Evolutionary conservation across 1,139 yeast genomes (phyloP).

Genomic region (Candida sp.): DNA sequence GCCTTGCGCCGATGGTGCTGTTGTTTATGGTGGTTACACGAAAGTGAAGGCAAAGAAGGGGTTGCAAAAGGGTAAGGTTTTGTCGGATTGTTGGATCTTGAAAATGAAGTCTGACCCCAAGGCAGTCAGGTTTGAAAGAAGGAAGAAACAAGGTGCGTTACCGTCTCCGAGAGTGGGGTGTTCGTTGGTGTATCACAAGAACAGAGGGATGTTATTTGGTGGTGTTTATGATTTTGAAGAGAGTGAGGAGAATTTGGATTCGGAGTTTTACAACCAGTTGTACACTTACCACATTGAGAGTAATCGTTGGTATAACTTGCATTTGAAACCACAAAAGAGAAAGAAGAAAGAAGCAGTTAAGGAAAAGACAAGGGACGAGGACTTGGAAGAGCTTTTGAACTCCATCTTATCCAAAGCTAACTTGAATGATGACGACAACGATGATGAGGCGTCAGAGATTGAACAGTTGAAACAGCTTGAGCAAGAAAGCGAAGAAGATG

Average conservation of each 20-base stretch:
- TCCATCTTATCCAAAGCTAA: conserved; percentile 74
- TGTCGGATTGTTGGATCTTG: conserved; percentile 85
- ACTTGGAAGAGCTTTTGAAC: conserved; percentile 80
- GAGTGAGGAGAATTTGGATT: conserved; percentile 89
- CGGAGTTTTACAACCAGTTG: conserved; percentile 81
- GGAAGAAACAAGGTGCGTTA: conserved; percentile 86
- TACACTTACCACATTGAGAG: conserved; percentile 85
- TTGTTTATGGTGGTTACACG: conserved; percentile 92
- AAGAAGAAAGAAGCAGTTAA: conserved; percentile 47
- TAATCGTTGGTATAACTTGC: conserved; percentile 86
- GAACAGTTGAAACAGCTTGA: conserved; percentile 42
- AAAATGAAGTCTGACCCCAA: conserved; percentile 89
- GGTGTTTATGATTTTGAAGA: conserved; percentile 97
- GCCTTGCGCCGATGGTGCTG: conserved; percentile 84
- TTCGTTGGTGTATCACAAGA: conserved; percentile 86
- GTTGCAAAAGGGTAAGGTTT: conserved; percentile 89
- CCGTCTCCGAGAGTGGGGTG: conserved; percentile 97
- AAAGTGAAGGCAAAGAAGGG: conserved; percentile 93
- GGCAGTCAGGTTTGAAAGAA: conserved; percentile 84
- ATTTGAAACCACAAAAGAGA: conserved; percentile 67
- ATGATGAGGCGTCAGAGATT: conserved; percentile 44
- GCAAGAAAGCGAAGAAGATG: conserved; percentile 38
- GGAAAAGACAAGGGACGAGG: conserved; percentile 71
- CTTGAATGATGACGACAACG: conserved; percentile 59
- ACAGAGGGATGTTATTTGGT: conserved; percentile 93